Percentiles rank a stretch among this genome's conserved stretches.
phyloP scores from a whole-genome alignment of 1,284 basidiomycete species.

The Puccinia hordei region DNA sequence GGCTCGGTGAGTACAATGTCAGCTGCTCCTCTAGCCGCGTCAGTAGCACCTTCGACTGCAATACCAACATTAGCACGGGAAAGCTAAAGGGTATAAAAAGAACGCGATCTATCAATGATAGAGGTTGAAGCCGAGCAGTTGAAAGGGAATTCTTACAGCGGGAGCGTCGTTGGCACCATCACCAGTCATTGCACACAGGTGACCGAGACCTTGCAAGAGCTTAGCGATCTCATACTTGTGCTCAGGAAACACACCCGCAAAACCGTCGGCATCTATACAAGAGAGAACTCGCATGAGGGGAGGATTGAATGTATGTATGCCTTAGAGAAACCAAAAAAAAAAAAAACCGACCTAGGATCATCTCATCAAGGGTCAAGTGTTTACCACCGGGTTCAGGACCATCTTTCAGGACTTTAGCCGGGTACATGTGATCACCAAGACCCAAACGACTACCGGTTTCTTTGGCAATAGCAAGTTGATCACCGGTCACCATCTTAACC shows the following conservation, averaged over 20 bases:
- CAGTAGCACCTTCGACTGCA: conserved; percentile 95
- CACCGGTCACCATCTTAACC: conserved; percentile 99
- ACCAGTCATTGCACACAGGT: conserved; percentile 54
- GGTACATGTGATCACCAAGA: conserved; percentile 94
- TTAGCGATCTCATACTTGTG: conserved; percentile 68
- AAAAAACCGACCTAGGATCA: conserved; percentile 61
- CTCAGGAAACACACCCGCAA: conserved; percentile 87
- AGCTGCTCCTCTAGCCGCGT: conserved; percentile 90
- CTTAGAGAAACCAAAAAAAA: neutral
- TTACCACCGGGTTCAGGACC: conserved; percentile 75
- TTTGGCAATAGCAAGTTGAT: conserved; percentile 98
- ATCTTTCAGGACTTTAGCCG: conserved; percentile 89
- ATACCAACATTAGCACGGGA: too few relatives aligned
- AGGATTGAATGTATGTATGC: neutral
- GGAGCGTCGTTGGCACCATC: too few relatives aligned
- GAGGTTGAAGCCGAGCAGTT: too few relatives aligned
- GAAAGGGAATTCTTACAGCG: conserved; percentile 63
- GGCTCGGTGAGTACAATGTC: conserved; percentile 94
- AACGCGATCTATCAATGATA: too few relatives aligned
- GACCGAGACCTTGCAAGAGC: conserved; percentile 78
- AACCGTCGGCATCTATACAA: conserved; percentile 79
- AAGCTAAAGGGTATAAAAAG: conserved; percentile 60
- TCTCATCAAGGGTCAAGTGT: conserved; percentile 80
- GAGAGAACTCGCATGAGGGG: neutral
- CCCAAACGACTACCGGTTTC: conserved; percentile 97